A percentile compares a stretch with the other conserved stretches of the same genome.
phyloP scores from a whole-genome alignment of 2,329 filamentous ascomycete genomes.

The Trichoderma gracile region DNA sequence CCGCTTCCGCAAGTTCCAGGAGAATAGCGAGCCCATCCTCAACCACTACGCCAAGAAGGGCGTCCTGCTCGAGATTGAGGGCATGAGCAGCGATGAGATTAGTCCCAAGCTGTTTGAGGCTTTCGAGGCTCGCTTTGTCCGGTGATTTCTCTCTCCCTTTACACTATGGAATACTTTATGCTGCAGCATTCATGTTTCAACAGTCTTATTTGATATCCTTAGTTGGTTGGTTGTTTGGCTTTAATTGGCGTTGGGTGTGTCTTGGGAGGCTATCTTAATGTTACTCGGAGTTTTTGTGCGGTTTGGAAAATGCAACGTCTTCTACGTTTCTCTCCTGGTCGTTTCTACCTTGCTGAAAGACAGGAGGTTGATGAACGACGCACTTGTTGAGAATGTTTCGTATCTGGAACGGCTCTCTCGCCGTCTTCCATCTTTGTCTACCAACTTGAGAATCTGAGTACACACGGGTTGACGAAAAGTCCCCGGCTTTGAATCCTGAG shows the following conservation, averaged over 20 bases:
- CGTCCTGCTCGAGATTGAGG: constrained; percentile 82
- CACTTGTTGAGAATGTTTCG: background rate
- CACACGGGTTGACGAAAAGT: constrained; percentile 24
- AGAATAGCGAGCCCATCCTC: constrained; percentile 80
- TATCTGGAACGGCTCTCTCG: background rate
- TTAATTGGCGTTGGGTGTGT: constrained; percentile 1
- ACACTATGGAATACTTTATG: background rate
- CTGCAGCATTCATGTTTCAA: background rate
- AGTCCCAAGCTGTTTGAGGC: constrained; percentile 83
- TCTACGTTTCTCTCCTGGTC: background rate
- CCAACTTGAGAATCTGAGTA: background rate
- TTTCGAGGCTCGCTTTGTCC: constrained; percentile 72
- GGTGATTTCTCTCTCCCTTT: background rate
- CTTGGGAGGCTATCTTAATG: background rate
- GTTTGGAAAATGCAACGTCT: background rate
- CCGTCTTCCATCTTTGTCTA: background rate
- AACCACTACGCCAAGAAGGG: constrained; percentile 86
- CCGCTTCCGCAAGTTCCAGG: constrained; percentile 79
- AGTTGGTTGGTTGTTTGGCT: background rate
- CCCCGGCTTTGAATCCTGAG: constrained; percentile 10
- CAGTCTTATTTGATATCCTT: constrained; percentile 1
- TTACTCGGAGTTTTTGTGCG: background rate
- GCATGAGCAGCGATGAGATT: constrained; percentile 92
- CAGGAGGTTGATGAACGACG: background rate
- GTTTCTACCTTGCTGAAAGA: background rate